phyloP scores from a whole-genome alignment of 2,329 filamentous ascomycete species.

The Fusarium sp. region DNA sequence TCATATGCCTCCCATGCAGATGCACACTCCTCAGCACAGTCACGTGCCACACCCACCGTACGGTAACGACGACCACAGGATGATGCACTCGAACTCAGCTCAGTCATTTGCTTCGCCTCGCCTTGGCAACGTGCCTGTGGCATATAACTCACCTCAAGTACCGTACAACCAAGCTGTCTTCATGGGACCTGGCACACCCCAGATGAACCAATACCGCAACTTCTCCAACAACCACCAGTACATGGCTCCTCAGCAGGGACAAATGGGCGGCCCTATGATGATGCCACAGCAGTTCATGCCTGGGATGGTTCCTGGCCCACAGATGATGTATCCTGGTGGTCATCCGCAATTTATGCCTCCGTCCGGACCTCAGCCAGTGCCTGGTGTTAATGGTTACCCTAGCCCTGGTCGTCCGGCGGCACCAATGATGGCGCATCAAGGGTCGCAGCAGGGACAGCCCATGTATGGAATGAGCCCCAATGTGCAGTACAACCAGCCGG shows the following conservation, averaged over 20 bases:
- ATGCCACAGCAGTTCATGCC: conserved; percentile 81
- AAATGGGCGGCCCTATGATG: conserved; percentile 86
- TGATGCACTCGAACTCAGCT: conserved; percentile 86
- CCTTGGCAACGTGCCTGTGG: conserved; percentile 75
- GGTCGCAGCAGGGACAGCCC: conserved; percentile 89
- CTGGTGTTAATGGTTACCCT: conserved; percentile 82
- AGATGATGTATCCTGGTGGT: conserved; percentile 84
- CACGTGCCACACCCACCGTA: conserved; percentile 74
- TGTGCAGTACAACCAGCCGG: conserved; percentile 80
- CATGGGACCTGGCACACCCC: conserved; percentile 75
- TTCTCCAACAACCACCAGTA: conserved; percentile 79
- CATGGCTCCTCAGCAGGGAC: conserved; percentile 74
- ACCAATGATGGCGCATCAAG: conserved; percentile 94
- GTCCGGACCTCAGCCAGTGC: conserved; percentile 67
- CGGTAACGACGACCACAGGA: conserved; percentile 85
- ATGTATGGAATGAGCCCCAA: conserved; percentile 82
- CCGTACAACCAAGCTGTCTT: conserved; percentile 79
- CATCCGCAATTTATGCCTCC: conserved; percentile 74
- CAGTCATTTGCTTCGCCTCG: conserved; percentile 90
- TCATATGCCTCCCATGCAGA: conserved; percentile 81
- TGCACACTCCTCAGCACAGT: conserved; percentile 78
- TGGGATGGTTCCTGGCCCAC: conserved; percentile 75
- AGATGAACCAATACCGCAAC: conserved; percentile 77
- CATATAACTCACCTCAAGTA: conserved; percentile 78
- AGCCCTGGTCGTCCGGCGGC: conserved; percentile 84